Evolutionary conservation across 2,329 filamentous ascomycete species (phyloP), one percentile per base, ranked within the genome.

Genomic region (Colletotrichum ledebouriae): DNA sequence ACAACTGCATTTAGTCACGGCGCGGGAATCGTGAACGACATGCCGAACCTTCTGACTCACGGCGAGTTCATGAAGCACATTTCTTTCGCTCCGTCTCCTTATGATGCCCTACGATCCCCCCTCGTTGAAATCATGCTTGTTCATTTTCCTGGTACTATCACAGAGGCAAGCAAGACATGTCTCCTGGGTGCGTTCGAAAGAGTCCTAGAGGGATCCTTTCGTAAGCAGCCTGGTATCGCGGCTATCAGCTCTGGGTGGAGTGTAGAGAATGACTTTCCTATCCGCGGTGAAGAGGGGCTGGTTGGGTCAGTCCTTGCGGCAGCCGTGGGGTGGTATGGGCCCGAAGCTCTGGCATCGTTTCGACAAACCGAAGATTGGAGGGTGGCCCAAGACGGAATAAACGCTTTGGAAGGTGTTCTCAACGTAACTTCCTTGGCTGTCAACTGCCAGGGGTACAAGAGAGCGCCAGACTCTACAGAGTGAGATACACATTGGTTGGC

Each of bases 41-140:
- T 75, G 15, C 63, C 63, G 12, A 68, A 57, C 12, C 60, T 74
- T 34, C 58, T 73, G 39, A 68, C 61, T 5, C 69, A 71, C 20
- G 68, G 68, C 25, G 60, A 69, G 9, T 74, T 73, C 44, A 61
- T 52, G n/a, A 75, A 73, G 70, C 73, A 75, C 59, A 13, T 74
- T 2, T 41, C 37, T 29, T 17, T 73, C 20, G 58, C 59, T 7
- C 60, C 71, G 9, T 70, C 67, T 9, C 55, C 72, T 2, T n/a
- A 20, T n/a, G 50, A 57, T 3, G 70, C 63, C n/a, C 41, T 75
- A 12, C 65, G 44, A 55, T 68, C 73, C 11, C 64, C 71, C 5
- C 57, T 71, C 15, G 71, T 65, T 0, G 71, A 73, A 34, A 22
- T 72, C 12, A 50, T 71, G 13, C n/a, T 72, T 11, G 50, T 60